A percentile compares a stretch with the other conserved stretches of the same genome.
These are phyloP conservation scores for Diaporthe citrichinensis DNA, from an alignment of 2,329 filamentous ascomycete genomes.

Conservation along the genomic window DNA sequence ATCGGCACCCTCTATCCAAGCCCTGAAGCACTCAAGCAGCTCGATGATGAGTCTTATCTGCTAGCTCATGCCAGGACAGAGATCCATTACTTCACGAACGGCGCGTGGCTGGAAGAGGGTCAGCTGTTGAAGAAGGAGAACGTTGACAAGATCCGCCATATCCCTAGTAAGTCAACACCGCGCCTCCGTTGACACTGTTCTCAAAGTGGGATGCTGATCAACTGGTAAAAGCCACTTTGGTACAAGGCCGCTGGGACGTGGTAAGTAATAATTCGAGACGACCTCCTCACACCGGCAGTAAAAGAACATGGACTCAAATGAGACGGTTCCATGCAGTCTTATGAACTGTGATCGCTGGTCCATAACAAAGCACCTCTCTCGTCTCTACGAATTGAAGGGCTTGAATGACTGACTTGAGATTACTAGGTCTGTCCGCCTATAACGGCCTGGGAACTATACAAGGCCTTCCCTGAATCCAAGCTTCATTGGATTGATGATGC, in stretches of 20 bases:
- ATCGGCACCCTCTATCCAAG: conserved; percentile 12
- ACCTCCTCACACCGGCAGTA: neutral
- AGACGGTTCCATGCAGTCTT: neutral
- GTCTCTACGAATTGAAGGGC: too few species aligned
- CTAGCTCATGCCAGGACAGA: conserved; percentile 24
- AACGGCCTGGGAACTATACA: conserved; percentile 22
- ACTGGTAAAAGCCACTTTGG: neutral
- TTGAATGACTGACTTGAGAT: neutral
- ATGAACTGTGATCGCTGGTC: too few species aligned
- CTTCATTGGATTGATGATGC: conserved; percentile 25
- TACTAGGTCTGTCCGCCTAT: conserved; percentile 9
- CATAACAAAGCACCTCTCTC: neutral
- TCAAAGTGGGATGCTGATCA: neutral
- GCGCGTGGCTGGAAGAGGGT: conserved; percentile 9
- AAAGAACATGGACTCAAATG: too few species aligned
- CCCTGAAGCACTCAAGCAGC: neutral
- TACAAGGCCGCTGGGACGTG: conserved; percentile 18
- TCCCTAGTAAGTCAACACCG: neutral
- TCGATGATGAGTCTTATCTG: conserved; percentile 21
- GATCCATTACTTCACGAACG: conserved; percentile 10
- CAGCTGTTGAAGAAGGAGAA: conserved; percentile 11
- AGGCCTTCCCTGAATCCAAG: conserved; percentile 13
- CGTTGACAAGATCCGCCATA: conserved; percentile 15
- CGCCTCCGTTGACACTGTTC: fast-evolving
- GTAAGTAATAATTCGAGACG: neutral